Conservation (phyloP, 192 early-diverging fungal species). For the Coemansia erecta region DNA sequence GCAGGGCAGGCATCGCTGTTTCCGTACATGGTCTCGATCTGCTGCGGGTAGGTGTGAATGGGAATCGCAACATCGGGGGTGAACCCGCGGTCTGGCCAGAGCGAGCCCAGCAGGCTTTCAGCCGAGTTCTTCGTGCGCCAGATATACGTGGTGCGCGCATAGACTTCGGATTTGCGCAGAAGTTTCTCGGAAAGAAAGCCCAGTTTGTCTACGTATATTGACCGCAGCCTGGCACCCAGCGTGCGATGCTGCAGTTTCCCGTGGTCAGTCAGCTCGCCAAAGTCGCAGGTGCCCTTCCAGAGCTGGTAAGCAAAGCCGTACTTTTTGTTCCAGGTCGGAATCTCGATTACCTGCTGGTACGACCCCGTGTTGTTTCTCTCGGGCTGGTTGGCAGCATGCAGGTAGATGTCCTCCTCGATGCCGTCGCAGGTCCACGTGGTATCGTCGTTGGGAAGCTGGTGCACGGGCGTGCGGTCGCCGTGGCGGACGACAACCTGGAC, state of each 20-base stretch:
- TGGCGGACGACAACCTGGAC: conserved; percentile 61
- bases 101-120: conserved; percentile 47
- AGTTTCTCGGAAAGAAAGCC: conserved; percentile 40
- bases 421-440: conserved; percentile 42
- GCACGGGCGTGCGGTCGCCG: conserved; percentile 54
- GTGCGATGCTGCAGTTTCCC: conserved; percentile 55
- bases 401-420: conserved; percentile 29
- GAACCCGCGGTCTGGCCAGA: conserved; percentile 46
- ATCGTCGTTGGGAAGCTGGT: conserved; percentile 35
- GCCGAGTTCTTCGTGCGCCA: conserved; percentile 60
- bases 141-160: conserved; percentile 59
- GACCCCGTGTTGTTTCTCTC: conserved; percentile 37
- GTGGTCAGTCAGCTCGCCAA: conserved; percentile 60
- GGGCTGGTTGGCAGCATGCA: conserved; percentile 26
- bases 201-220: conserved; percentile 55
- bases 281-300: conserved; percentile 52
- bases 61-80: conserved; percentile 20
- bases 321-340: conserved; percentile 41
- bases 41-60: conserved; percentile 49
- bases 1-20: conserved; percentile 50
- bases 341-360: conserved; percentile 39
- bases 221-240: conserved; percentile 47
- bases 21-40: conserved; percentile 52
- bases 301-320: conserved; percentile 37
- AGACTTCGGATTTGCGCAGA: conserved; percentile 45